A percentile compares a stretch with the other conserved stretches of the same genome.
phyloP scores from a whole-genome alignment of 768 basidiomycete species.

The Calocybe gangraenosa region DNA sequence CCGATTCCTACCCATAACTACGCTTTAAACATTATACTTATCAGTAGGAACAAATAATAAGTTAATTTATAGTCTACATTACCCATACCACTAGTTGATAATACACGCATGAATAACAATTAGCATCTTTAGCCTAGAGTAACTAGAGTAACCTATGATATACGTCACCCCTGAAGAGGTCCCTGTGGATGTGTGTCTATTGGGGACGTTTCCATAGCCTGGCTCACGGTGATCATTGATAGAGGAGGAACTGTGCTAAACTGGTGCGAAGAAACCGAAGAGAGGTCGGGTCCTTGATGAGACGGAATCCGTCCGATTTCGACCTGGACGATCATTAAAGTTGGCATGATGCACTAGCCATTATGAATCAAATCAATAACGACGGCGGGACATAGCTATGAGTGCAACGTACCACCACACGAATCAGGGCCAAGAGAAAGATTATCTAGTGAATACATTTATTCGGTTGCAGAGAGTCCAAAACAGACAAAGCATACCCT shows the following conservation, averaged over 20 bases:
- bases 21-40: too few species aligned
- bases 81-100: too few species aligned
- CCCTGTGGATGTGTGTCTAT: too few species aligned
- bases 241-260: constrained; percentile 3
- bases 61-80: too few species aligned
- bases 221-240: background rate
- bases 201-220: background rate
- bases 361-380: background rate
- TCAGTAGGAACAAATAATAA: too few species aligned
- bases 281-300: background rate
- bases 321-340: constrained; percentile 31
- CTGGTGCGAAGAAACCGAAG: background rate
- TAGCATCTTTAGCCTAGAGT: too few species aligned
- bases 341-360: constrained; percentile 28
- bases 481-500: constrained; percentile 9
- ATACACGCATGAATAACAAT: too few species aligned
- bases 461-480: background rate
- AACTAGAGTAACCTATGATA: too few species aligned
- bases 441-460: constrained; percentile 11
- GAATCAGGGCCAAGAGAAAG: constrained; percentile 14
- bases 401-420: constrained; percentile 22
- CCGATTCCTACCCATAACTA: too few species aligned
- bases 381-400: too few species aligned
- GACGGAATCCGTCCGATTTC: constrained; percentile 19
- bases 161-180: too few species aligned